Conservation (phyloP, 78 protist species). For the Dictyostelium capitatum region DNA sequence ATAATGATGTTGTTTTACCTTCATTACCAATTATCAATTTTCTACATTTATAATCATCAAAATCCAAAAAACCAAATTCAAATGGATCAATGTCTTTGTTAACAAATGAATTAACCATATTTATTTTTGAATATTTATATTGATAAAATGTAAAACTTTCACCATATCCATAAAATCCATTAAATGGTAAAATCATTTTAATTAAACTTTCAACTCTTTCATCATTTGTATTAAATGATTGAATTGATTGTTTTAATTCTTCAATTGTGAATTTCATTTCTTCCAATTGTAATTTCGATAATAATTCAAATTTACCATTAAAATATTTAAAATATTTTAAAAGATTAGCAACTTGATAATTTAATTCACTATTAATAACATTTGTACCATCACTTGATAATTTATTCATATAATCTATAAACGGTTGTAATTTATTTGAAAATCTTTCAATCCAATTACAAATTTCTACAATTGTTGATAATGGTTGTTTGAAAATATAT, state of each 20-base stretch:
- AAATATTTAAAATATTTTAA: constrained; percentile 6
- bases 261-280: not conserved
- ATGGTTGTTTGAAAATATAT: not conserved
- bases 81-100: not conserved
- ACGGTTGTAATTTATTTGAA: not conserved
- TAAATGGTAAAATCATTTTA: constrained; percentile 2
- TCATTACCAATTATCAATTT: too few relatives aligned
- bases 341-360: not conserved
- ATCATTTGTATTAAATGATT: not conserved
- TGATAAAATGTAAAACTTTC: not conserved
- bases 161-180: not conserved
- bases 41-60: not conserved
- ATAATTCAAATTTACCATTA: not conserved
- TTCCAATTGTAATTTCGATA: not conserved
- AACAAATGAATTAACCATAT: not conserved
- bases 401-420: not conserved
- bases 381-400: not conserved
- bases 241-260: not conserved
- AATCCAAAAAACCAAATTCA: not conserved
- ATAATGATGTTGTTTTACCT: too few relatives aligned
- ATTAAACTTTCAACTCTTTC: not conserved
- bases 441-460: not conserved
- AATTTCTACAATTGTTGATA: not conserved
- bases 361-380: not conserved
- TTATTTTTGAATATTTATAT: not conserved